These are phyloP conservation scores for Artemisia annua DNA, from an alignment of 129 eudicot species.

Conservation along the genomic window DNA sequence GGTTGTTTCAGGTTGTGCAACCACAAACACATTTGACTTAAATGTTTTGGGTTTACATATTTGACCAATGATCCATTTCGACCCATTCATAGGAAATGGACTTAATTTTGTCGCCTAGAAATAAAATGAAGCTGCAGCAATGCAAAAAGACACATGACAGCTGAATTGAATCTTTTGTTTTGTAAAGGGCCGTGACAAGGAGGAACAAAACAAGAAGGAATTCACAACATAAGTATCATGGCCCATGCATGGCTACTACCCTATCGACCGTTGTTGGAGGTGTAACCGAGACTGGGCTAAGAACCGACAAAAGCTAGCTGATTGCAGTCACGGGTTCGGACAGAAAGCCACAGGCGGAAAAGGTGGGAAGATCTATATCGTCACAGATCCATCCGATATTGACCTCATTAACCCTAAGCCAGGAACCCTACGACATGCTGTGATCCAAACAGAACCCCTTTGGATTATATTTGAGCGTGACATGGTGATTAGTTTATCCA, in stretches of 20 bases:
- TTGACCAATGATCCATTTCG: too few relatives aligned
- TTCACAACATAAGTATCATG: constrained; percentile 21
- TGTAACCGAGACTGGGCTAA: constrained; percentile 65
- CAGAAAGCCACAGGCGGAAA: constrained; percentile 59
- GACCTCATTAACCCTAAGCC: constrained; percentile 55
- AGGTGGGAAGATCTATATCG: constrained; percentile 52
- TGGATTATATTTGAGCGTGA: constrained; percentile 57
- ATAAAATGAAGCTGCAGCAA: too few relatives aligned
- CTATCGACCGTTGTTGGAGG: constrained; percentile 72
- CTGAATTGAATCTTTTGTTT: too few relatives aligned
- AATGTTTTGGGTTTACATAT: too few relatives aligned
- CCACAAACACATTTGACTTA: too few relatives aligned
- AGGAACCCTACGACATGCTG: constrained; percentile 79
- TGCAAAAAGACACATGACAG: too few relatives aligned
- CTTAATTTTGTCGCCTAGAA: too few relatives aligned
- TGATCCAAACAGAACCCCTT: constrained; percentile 62
- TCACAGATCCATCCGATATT: constrained; percentile 49
- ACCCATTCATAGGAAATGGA: too few relatives aligned
- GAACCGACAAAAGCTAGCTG: constrained; percentile 54
- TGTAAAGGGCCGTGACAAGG: too few relatives aligned
- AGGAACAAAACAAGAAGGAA: constrained; percentile 37
- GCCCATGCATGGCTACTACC: constrained; percentile 61
- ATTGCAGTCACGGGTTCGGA: constrained; percentile 73
- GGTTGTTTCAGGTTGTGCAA: too few relatives aligned
- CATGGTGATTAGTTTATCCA: constrained; percentile 52